Evolutionary conservation across 2,329 filamentous ascomycete genomes (phyloP).

Genomic region (Apiospora koreana): DNA sequence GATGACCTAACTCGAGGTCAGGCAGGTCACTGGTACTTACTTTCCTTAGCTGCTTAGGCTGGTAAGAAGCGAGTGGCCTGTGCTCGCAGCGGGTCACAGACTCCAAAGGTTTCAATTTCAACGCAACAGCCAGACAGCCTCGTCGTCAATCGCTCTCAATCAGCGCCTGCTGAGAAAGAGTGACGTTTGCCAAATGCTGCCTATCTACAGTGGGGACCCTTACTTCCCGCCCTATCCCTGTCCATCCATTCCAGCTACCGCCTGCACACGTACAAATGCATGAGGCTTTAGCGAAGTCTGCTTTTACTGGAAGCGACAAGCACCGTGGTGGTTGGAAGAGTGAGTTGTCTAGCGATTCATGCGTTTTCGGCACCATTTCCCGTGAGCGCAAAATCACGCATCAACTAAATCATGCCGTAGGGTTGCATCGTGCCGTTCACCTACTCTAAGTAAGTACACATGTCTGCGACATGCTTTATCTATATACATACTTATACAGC

Average conservation of each 20-base stretch:
- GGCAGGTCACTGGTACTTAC: not conserved
- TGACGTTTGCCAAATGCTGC: constrained; percentile 6
- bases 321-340: not conserved
- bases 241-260: not conserved
- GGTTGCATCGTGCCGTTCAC: too few relatives aligned
- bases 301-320: not conserved
- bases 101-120: not conserved
- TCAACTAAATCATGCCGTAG: too few relatives aligned
- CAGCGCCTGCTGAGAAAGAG: not conserved
- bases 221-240: not conserved
- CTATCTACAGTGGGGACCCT: constrained; percentile 3
- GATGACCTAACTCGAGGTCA: constrained; percentile 4
- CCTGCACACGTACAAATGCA: too few relatives aligned
- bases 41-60: not conserved
- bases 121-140: too few relatives aligned
- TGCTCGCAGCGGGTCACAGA: not conserved
- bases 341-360: not conserved
- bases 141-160: not conserved
- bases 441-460: too few relatives aligned
- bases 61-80: not conserved
- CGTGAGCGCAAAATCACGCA: too few relatives aligned
- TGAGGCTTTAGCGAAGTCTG: not conserved
- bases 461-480: too few relatives aligned
- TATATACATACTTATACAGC: not conserved
- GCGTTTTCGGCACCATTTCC: not conserved